Conservation (phyloP, 2,329 filamentous ascomycete species). For the Cladosporium oxysporum region DNA sequence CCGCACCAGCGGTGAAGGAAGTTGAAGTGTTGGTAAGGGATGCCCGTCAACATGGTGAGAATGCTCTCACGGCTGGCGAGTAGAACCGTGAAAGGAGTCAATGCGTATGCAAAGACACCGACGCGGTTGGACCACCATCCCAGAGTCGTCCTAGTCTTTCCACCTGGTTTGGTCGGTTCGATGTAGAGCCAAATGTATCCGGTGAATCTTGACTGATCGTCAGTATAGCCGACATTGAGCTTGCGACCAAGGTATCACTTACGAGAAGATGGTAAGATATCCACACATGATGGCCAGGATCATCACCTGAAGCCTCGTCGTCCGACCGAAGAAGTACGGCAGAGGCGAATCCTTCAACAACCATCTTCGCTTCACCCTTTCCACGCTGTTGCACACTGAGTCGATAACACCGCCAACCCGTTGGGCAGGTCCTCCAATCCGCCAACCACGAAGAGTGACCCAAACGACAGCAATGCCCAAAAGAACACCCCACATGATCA, state of each 20-base stretch:
- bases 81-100: constrained; percentile 70
- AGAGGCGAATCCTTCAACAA: constrained; percentile 63
- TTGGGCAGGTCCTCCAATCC: constrained; percentile 24
- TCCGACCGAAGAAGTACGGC: constrained; percentile 62
- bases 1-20: constrained; percentile 77
- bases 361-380: constrained; percentile 45
- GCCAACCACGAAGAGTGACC: constrained; percentile 38
- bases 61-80: constrained; percentile 70
- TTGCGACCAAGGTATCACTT: constrained; percentile 4
- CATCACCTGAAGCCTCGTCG: constrained; percentile 67
- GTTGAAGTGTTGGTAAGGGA: constrained; percentile 76
- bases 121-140: constrained; percentile 70
- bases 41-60: constrained; percentile 67
- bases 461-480: constrained; percentile 51
- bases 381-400: constrained; percentile 19
- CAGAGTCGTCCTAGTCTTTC: constrained; percentile 65
- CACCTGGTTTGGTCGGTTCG: background rate
- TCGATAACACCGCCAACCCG: constrained; percentile 26
- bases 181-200: constrained; percentile 9
- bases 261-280: constrained; percentile 69
- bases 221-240: background rate
- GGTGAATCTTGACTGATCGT: background rate
- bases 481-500: constrained; percentile 59
- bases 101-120: constrained; percentile 70
- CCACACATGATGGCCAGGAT: constrained; percentile 58